Evolutionary conservation across 2,329 filamentous ascomycete species (phyloP), one percentile per base, ranked within the genome.

Genomic region (Elsinoe perseae): DNA sequence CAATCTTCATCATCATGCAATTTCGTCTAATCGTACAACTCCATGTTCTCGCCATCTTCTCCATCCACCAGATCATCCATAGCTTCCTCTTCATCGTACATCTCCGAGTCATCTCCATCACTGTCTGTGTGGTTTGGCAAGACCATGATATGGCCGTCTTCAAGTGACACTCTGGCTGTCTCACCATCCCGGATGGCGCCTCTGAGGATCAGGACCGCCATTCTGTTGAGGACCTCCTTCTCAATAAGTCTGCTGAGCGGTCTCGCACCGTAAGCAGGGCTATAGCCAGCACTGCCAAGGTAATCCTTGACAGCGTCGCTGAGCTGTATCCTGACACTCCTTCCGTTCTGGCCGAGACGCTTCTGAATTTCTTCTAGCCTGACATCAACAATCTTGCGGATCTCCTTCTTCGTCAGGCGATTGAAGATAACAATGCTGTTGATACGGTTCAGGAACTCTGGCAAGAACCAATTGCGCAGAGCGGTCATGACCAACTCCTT

Each of bases 361-460:
- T 89, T 89, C 79, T 98, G 93, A 60, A 98, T 92, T 69, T 98
- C 93, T 2, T 61, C 58, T 30, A 98, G 79, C 43, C 93, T 86
- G 20, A 98, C 79, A 68, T 98, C 93, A 59, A 98, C 93, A 68
- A 98, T 97, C 75, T 83, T 89, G 67, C 93, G 86, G 66, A 98
- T 98, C 74, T 98, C 93, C 57, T 74, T 78, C 69, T 84, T 86
- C 2, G 88, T 92, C 56, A 98, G 86, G 48, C 93, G 87, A 79
- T 98, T 98, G 82, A 98, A 98, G 75, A 98, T 96, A 74, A 98
- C 91, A 56, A 85, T 89, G 59, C 87, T 93, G 73, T 83, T 92
- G 77, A 98, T 97, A 69, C 93, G 89, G 80, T 98, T 98, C 62
- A 98, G 83, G 79, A 98, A 98, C 68, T 98, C 93, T 28, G 93